Conservation (phyloP, 495 filamentous ascomycete species). For the Trichoderma virens region DNA sequence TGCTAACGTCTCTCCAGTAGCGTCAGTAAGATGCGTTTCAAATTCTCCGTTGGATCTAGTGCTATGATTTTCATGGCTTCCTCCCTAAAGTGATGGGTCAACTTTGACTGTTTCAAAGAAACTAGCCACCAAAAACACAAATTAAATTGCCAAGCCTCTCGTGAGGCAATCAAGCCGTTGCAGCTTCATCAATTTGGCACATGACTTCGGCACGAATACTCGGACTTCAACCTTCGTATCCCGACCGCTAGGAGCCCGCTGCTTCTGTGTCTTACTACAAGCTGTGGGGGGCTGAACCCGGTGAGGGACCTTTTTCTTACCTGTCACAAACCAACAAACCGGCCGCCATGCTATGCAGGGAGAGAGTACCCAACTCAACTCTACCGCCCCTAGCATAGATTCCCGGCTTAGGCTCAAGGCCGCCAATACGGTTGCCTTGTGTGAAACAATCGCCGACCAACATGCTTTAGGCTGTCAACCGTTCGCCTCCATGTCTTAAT, state of each 20-base stretch:
- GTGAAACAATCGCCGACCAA: neutral
- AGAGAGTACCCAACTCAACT: neutral
- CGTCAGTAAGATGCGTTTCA: too few relatives aligned
- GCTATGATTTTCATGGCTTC: too few relatives aligned
- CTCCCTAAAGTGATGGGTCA: too few relatives aligned
- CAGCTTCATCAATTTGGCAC: neutral
- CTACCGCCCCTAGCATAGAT: neutral
- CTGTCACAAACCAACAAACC: neutral
- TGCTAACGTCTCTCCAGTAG: too few relatives aligned
- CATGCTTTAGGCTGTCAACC: too few relatives aligned
- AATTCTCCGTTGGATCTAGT: too few relatives aligned
- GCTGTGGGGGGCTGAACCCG: neutral
- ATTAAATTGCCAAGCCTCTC: too few relatives aligned
- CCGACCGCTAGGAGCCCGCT: too few relatives aligned
- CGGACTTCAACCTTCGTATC: too few relatives aligned
- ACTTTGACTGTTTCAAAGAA: neutral
- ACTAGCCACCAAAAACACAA: neutral
- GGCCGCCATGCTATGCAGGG: neutral
- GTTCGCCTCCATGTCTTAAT: neutral
- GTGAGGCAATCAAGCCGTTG: neutral
- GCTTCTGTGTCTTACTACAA: neutral
- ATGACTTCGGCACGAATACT: neutral
- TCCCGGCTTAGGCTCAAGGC: neutral
- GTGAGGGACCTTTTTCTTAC: neutral
- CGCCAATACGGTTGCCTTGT: neutral